A percentile compares a stretch with the other conserved stretches of the same genome.
Conservation (phyloP, 2,329 filamentous ascomycete species). For the Trichothecium roseum region DNA sequence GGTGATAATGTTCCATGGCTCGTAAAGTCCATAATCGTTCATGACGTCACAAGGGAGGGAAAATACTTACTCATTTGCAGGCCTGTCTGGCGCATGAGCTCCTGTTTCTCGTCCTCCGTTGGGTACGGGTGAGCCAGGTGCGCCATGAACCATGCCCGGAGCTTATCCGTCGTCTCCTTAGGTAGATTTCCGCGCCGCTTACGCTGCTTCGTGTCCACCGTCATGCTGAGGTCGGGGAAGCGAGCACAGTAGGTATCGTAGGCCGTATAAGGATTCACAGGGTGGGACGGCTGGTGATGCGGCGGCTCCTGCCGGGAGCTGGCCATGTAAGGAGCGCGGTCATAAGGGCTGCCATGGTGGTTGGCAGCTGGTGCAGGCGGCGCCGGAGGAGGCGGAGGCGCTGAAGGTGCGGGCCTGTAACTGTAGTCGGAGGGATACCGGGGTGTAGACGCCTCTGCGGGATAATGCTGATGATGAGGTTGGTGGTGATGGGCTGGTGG, state of each 20-base stretch:
- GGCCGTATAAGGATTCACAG: too few species aligned
- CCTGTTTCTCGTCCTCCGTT: conserved; percentile 78
- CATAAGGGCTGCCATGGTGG: too few species aligned
- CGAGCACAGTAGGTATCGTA: too few species aligned
- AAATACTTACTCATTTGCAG: conserved; percentile 63
- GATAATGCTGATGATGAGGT: too few species aligned
- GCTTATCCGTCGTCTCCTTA: conserved; percentile 77
- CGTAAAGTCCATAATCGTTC: too few species aligned
- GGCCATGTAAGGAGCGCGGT: too few species aligned
- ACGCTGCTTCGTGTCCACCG: conserved; percentile 38
- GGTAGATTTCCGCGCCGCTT: conserved; percentile 76
- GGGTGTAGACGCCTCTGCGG: too few species aligned
- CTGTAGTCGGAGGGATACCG: background rate
- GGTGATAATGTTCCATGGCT: too few species aligned
- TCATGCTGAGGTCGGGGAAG: conserved; percentile 15
- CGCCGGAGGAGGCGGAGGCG: background rate
- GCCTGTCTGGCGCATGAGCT: conserved; percentile 65
- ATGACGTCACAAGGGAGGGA: too few species aligned
- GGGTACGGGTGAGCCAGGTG: conserved; percentile 77
- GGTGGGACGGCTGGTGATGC: too few species aligned
- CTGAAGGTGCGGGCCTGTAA: background rate
- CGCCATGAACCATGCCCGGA: conserved; percentile 70
- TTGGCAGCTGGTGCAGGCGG: background rate
- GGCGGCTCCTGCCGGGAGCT: too few species aligned
- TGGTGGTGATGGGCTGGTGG: too few species aligned